These are phyloP conservation scores for Zymoseptoria brevis DNA, from an alignment of 2,329 filamentous ascomycete genomes.

Conservation along the genomic window DNA sequence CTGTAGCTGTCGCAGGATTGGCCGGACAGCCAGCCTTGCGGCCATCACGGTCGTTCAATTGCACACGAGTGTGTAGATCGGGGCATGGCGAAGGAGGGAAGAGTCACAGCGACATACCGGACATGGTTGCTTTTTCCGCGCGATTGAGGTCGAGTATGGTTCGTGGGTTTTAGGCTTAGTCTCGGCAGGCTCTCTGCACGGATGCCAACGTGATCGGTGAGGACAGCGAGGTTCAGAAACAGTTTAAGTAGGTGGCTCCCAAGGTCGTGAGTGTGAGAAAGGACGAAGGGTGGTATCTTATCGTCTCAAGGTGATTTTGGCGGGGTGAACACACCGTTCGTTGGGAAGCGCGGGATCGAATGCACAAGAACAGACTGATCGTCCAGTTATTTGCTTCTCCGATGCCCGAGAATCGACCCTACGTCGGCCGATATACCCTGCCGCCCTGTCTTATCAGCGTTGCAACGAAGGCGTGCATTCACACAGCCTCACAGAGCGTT, in stretches of 20 bases:
- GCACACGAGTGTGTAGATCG: background rate
- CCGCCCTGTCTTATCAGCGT: background rate
- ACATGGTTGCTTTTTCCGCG: background rate
- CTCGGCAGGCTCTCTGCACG: background rate
- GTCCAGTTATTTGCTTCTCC: background rate
- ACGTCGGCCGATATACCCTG: background rate
- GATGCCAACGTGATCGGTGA: background rate
- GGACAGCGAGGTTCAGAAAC: background rate
- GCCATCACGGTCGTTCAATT: background rate
- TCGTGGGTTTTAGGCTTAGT: background rate
- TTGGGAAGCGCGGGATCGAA: background rate
- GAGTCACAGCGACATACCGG: background rate
- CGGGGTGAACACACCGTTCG: background rate
- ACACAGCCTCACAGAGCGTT: background rate
- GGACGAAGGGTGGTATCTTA: background rate
- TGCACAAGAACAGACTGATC: background rate
- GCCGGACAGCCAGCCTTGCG: background rate
- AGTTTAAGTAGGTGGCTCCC: background rate
- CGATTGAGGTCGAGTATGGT: background rate
- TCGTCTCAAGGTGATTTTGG: background rate
- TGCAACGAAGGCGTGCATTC: background rate
- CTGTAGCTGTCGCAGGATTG: background rate
- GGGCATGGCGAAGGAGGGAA: background rate
- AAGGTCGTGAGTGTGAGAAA: background rate
- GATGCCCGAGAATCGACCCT: background rate